Evolutionary conservation across 768 basidiomycete genomes (phyloP).

Genomic region (Pleurotus tuber-regium): DNA sequence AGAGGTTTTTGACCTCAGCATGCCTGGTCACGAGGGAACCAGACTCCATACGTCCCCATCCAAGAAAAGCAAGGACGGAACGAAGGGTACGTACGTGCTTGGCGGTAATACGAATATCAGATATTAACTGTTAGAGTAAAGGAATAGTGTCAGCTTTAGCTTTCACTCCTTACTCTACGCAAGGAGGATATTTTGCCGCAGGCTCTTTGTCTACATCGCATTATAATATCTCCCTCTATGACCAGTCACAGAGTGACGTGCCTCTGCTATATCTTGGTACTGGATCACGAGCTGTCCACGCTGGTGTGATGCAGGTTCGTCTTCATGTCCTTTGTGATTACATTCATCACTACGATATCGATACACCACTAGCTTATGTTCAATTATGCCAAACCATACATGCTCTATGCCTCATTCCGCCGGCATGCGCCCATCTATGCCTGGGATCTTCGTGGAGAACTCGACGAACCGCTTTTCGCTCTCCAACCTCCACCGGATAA

Average conservation of each 20-base stretch:
- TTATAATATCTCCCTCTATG: constrained; percentile 65
- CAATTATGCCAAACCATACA: constrained; percentile 66
- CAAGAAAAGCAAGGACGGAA: constrained; percentile 77
- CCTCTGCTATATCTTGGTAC: constrained; percentile 66
- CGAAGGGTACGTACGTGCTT: constrained; percentile 63
- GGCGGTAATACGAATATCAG: not conserved
- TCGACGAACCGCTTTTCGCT: constrained; percentile 37
- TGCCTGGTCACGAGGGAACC: constrained; percentile 65
- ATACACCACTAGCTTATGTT: constrained; percentile 58
- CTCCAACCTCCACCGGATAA: constrained; percentile 23
- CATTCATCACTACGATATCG: too few relatives aligned
- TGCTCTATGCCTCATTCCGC: constrained; percentile 80
- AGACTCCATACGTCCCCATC: constrained; percentile 70
- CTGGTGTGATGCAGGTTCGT: constrained; percentile 55
- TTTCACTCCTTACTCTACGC: constrained; percentile 53
- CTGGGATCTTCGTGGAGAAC: constrained; percentile 77
- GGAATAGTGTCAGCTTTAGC: constrained; percentile 86
- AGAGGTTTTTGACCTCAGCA: constrained; percentile 56
- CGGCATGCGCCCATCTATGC: constrained; percentile 58
- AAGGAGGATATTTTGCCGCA: constrained; percentile 72
- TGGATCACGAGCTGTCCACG: constrained; percentile 29
- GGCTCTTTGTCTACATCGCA: constrained; percentile 62
- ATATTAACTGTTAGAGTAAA: constrained; percentile 24
- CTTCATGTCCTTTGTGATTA: not conserved
- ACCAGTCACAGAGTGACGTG: constrained; percentile 50